These are phyloP conservation scores for Pleurotus platypus DNA, from an alignment of 768 basidiomycete species.

Conservation along the genomic window DNA sequence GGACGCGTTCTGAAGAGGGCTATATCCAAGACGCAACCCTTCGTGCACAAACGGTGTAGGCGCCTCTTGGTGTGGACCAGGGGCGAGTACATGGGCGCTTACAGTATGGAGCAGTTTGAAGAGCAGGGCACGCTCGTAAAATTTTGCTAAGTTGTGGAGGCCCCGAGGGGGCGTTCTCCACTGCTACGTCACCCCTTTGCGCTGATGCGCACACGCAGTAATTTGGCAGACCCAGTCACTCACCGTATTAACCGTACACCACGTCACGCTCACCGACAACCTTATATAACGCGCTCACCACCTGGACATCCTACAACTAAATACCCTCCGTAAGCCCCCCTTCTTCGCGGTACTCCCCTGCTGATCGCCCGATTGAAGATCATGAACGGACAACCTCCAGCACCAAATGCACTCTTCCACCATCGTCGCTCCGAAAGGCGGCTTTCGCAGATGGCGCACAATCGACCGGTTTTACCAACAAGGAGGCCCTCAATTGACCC, in stretches of 20 bases:
- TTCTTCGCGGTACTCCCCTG: too few species aligned
- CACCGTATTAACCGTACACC: too few species aligned
- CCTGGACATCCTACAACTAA: too few species aligned
- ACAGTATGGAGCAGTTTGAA: not conserved
- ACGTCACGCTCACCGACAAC: too few species aligned
- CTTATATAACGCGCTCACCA: too few species aligned
- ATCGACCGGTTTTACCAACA: conserved; percentile 26
- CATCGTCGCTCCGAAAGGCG: conserved; percentile 42
- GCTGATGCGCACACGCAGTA: too few species aligned
- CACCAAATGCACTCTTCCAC: conserved; percentile 20
- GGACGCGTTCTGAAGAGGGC: not conserved
- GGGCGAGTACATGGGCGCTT: not conserved
- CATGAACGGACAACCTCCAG: too few species aligned
- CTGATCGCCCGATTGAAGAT: too few species aligned
- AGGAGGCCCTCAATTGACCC: conserved; percentile 77
- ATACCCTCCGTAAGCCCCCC: too few species aligned
- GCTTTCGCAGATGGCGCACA: conserved; percentile 36
- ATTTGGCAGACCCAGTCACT: too few species aligned
- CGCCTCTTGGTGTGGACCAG: not conserved
- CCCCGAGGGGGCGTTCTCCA: too few species aligned
- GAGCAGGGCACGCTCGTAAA: not conserved
- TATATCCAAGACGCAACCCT: not conserved
- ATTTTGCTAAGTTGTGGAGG: not conserved
- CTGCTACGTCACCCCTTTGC: too few species aligned
- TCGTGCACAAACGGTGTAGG: not conserved